Evolutionary conservation across 306 rosid genomes (phyloP).

Genomic region (Ammopiptanthus mongolicus): DNA sequence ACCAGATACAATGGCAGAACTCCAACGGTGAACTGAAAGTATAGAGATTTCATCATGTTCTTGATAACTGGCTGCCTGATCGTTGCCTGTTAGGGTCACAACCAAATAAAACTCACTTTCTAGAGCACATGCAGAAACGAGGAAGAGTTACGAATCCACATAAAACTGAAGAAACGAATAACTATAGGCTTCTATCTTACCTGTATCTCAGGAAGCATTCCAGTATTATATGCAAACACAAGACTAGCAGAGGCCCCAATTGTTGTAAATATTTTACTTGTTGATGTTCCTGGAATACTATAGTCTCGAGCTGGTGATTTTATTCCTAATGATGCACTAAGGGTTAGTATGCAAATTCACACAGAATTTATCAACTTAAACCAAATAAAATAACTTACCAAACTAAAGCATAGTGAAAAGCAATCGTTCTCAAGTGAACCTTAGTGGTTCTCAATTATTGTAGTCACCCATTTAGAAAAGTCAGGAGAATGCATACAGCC

Average conservation of each 20-base stretch:
- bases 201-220: slow-evolving; percentile 99
- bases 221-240: slow-evolving; percentile 88
- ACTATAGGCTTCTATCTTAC: slow-evolving; percentile 29
- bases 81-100: slow-evolving; percentile 65
- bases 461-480: neutral
- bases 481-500: neutral
- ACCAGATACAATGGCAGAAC: slow-evolving; percentile 77
- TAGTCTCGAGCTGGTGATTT: slow-evolving; percentile 73
- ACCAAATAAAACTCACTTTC: slow-evolving; percentile 15
- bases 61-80: slow-evolving; percentile 82
- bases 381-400: neutral
- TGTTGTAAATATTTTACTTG: slow-evolving; percentile 73
- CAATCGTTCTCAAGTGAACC: neutral
- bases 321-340: slow-evolving; percentile 41
- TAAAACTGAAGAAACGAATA: slow-evolving; percentile 4
- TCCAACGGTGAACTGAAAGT: slow-evolving; percentile 84
- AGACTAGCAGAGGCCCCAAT: slow-evolving; percentile 89
- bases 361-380: neutral
- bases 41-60: slow-evolving; percentile 85
- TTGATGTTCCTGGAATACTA: slow-evolving; percentile 54
- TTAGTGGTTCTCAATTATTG: neutral
- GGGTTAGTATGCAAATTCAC: slow-evolving; percentile 15
- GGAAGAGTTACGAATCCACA: neutral
- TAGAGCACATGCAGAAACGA: neutral
- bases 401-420: neutral